A percentile compares a stretch with the other conserved stretches of the same genome.
Conservation (phyloP, 768 basidiomycete genomes). For the Paxillus involutus region DNA sequence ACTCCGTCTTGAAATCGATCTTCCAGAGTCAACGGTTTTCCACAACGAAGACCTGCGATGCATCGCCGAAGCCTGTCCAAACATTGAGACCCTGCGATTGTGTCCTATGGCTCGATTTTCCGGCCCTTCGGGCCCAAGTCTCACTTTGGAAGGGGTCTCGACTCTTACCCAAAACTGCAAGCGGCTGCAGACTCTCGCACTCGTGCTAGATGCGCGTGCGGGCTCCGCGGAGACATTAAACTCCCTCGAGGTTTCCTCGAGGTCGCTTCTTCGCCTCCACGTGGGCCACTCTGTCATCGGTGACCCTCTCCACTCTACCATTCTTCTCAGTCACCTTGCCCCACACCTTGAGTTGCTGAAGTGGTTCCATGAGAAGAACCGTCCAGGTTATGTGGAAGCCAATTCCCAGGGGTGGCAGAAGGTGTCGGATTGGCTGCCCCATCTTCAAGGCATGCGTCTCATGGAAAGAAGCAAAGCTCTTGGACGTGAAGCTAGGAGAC, state of each 20-base stretch:
- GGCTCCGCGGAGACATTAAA: constrained; percentile 45
- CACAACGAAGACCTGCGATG: constrained; percentile 56
- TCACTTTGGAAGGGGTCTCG: constrained; percentile 65
- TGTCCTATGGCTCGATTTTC: constrained; percentile 72
- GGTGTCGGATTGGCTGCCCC: constrained; percentile 68
- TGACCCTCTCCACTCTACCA: constrained; percentile 68
- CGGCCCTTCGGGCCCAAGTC: constrained; percentile 46
- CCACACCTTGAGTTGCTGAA: constrained; percentile 67
- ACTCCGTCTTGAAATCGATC: constrained; percentile 69
- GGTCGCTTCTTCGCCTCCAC: constrained; percentile 68
- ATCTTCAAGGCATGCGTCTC: constrained; percentile 64
- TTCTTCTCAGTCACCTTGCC: constrained; percentile 77
- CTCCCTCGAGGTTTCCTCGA: constrained; percentile 53
- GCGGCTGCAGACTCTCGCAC: constrained; percentile 61
- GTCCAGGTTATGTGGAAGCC: constrained; percentile 66
- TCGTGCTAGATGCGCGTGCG: constrained; percentile 60
- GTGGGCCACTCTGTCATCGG: constrained; percentile 73
- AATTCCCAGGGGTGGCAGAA: constrained; percentile 71
- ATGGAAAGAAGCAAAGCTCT: constrained; percentile 53
- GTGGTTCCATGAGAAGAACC: constrained; percentile 78
- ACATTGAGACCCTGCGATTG: constrained; percentile 64
- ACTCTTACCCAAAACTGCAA: constrained; percentile 57
- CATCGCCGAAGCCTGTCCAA: constrained; percentile 62
- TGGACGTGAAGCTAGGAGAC: constrained; percentile 14
- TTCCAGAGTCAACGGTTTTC: constrained; percentile 74